A percentile compares a stretch with the other conserved stretches of the same genome.
These are phyloP conservation scores for Exophiala oligosperma DNA, from an alignment of 2,329 filamentous ascomycete genomes.

Conservation along the genomic window DNA sequence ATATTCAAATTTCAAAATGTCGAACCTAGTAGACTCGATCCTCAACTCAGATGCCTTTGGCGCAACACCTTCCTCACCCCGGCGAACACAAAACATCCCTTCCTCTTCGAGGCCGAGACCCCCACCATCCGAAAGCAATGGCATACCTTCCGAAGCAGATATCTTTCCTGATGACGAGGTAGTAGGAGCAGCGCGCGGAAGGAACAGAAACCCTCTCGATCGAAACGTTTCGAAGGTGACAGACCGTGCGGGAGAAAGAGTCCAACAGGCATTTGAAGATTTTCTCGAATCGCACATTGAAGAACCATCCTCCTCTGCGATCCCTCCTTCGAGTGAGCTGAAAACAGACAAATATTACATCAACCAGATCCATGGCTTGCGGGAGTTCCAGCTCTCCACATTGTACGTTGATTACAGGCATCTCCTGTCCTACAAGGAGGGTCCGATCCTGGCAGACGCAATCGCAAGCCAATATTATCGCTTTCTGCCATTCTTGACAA, in stretches of 20 bases:
- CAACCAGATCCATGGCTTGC: conserved; percentile 64
- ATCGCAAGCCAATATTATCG: conserved; percentile 92
- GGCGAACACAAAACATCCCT: conserved; percentile 39
- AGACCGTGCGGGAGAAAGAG: conserved; percentile 61
- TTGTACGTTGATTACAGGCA: conserved; percentile 74
- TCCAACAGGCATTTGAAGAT: conserved; percentile 63
- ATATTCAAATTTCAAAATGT: conserved; percentile 41
- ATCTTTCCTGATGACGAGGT: conserved; percentile 63
- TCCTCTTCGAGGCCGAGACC: conserved; percentile 58
- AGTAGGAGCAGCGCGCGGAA: conserved; percentile 52
- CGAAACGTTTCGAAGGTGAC: conserved; percentile 59
- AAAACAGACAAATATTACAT: conserved; percentile 66
- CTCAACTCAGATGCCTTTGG: conserved; percentile 47
- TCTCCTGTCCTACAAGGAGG: conserved; percentile 69
- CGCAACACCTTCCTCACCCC: conserved; percentile 37
- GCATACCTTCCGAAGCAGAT: conserved; percentile 56
- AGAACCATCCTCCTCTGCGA: conserved; percentile 56
- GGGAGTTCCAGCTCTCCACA: conserved; percentile 62
- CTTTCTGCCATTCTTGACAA: conserved; percentile 86
- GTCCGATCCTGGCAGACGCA: conserved; percentile 70
- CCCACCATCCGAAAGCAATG: conserved; percentile 49
- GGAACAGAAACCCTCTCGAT: conserved; percentile 50
- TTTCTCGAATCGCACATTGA: conserved; percentile 63
- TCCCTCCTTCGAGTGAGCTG: conserved; percentile 55
- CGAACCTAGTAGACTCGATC: conserved; percentile 52